Conservation (phyloP, 306 rosid genomes). For the Morella rubra region DNA sequence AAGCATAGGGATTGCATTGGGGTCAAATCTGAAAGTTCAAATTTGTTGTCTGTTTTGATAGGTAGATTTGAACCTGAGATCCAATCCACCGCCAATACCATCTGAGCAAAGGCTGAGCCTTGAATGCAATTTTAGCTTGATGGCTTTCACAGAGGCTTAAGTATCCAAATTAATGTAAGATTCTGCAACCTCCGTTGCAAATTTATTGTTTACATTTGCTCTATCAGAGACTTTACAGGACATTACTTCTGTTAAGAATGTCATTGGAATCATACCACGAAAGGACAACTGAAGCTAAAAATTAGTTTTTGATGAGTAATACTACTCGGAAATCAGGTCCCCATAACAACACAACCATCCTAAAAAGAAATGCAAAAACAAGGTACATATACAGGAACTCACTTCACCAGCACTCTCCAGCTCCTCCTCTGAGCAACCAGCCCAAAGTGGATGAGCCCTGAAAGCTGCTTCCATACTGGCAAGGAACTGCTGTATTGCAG, state of each 20-base stretch:
- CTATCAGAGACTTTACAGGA: neutral
- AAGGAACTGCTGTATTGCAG: slow-evolving; percentile 73
- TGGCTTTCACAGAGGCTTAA: neutral
- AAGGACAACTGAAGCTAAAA: neutral
- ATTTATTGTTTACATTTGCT: neutral
- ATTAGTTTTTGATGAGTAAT: neutral
- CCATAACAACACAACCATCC: slow-evolving; percentile 2
- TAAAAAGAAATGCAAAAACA: neutral
- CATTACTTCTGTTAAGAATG: neutral
- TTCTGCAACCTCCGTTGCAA: neutral
- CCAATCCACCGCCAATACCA: neutral
- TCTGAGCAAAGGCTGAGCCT: neutral
- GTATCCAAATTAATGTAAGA: neutral
- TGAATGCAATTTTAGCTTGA: neutral
- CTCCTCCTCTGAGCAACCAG: slow-evolving; percentile 93
- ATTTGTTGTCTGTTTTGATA: neutral
- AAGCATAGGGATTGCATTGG: neutral
- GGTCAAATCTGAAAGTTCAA: neutral
- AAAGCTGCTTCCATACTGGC: slow-evolving; percentile 89
- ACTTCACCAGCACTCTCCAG: slow-evolving; percentile 98
- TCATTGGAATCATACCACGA: neutral
- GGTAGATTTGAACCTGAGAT: neutral
- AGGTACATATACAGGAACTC: slow-evolving; percentile 31
- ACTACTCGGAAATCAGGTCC: neutral
- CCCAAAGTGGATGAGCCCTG: slow-evolving; percentile 94